Evolutionary conservation across 441 rosid genomes (phyloP).

Genomic region (Pelargonium australe): DNA sequence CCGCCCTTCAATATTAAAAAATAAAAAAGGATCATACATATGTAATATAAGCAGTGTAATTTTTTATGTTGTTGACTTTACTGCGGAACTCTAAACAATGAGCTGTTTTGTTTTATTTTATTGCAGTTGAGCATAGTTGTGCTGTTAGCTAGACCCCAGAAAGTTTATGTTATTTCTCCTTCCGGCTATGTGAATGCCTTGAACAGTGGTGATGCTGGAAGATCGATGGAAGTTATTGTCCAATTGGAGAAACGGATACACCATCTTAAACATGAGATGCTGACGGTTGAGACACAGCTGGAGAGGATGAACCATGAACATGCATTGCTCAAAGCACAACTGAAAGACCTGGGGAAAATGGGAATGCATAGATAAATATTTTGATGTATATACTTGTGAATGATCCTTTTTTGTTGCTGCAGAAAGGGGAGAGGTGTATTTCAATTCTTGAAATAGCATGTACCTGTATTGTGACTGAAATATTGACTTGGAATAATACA

Average conservation of each 20-base stretch:
- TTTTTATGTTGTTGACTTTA: too few species aligned
- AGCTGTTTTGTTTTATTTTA: not conserved
- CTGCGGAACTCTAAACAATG: too few species aligned
- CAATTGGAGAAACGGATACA: conserved; percentile 75
- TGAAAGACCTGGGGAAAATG: conserved; percentile 42
- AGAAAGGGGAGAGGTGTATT: not conserved
- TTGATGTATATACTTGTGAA: not conserved
- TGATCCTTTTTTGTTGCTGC: too few species aligned
- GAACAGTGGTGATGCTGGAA: conserved; percentile 26
- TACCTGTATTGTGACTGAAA: not conserved
- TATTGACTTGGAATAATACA: not conserved
- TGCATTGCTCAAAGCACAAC: conserved; percentile 46
- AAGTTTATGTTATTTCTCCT: conserved; percentile 38
- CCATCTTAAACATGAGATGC: conserved; percentile 71
- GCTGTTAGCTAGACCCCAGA: conserved; percentile 59
- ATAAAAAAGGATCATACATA: too few species aligned
- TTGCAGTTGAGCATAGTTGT: conserved; percentile 70
- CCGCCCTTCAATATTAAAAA: too few species aligned
- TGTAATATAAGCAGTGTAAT: too few species aligned
- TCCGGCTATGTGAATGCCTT: conserved; percentile 28
- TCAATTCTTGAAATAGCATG: not conserved
- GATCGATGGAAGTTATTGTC: conserved; percentile 37
- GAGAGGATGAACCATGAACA: conserved; percentile 72
- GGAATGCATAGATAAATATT: conserved; percentile 20
- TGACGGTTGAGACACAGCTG: conserved; percentile 62